Base-by-base conservation (phyloP, 495 filamentous ascomycete species). In the Penicillium egyptiacum region DNA sequence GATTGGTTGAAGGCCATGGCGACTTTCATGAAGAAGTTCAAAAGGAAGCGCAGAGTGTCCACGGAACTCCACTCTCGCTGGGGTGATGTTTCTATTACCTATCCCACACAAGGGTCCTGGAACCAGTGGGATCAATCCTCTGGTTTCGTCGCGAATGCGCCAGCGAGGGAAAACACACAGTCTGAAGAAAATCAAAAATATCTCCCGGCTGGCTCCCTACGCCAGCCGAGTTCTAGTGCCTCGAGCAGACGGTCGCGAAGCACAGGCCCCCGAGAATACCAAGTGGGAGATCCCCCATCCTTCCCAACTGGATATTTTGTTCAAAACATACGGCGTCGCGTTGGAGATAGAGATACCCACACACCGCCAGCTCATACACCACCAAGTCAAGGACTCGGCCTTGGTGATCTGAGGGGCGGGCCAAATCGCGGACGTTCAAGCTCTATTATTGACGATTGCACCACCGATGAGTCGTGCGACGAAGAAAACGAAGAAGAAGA, bases 101-200 rank as follows among this genome's bases (percentile, higher is more conserved):
- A 68, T 60, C 76, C 76, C 30, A 77, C 59, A 26, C 62, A 71
- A 22, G 76, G 76, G 9, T 79, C 76, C 5, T 79, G 76, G 76
- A 79, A 70, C 43, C 70, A 79, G 52, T 64, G 62, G 54, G 57
- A 69, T 45, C 69, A 70, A 33, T 37, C 62, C 1, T 53, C 69
- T 23, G 60, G 60, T 7, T 62, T 59, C 31, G 52, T 46, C 16
- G 50, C 53, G 42, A 64, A 62, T 55, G 22, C 60, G 19, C 19
- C 56, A 20, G 19, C 28, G 40, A 40, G 14, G 2, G 16, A 39
- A 1, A 41, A 39, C 14, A 16, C 12, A 10, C 48, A 50, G 2
- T 17, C 50, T 3, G 59, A 57, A 5, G 62, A 52, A 17, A 20
- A 20, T 37, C 53, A 56, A 40, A 50, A 50, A 41, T 53, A 62